These are phyloP conservation scores for Artemisia argyi DNA, from an alignment of 129 eudicot species.

Conservation along the genomic window DNA sequence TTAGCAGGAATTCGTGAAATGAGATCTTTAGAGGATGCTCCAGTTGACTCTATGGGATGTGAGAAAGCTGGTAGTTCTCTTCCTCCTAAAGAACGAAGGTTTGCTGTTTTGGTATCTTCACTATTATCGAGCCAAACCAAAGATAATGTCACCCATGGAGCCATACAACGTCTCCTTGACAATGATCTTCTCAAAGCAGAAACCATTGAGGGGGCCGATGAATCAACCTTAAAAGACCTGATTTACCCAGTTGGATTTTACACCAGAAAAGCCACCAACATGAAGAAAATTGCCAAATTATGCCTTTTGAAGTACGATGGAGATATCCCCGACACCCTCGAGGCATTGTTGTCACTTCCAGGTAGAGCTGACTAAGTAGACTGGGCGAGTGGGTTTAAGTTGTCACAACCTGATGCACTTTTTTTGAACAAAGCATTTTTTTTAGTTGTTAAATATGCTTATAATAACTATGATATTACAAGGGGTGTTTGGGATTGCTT, in stretches of 20 bases:
- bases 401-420: too few species aligned
- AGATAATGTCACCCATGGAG: conserved; percentile 91
- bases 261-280: conserved; percentile 84
- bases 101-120: conserved; percentile 78
- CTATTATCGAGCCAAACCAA: conserved; percentile 98
- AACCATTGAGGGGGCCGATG: conserved; percentile 71
- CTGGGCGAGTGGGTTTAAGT: neutral
- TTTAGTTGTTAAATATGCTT: neutral
- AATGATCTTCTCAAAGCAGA: conserved; percentile 71
- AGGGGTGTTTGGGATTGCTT: too few species aligned
- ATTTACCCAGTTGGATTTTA: conserved; percentile 97
- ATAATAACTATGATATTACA: neutral
- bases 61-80: conserved; percentile 92
- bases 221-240: conserved; percentile 59
- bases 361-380: conserved; percentile 40
- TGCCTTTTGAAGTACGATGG: conserved; percentile 63
- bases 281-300: conserved; percentile 81
- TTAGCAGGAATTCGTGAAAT: conserved; percentile 82
- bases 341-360: conserved; percentile 79
- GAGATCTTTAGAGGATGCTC: conserved; percentile 86
- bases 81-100: conserved; percentile 94
- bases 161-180: conserved; percentile 76
- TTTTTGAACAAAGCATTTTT: neutral
- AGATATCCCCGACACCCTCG: conserved; percentile 83
- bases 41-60: conserved; percentile 95